phyloP scores from a whole-genome alignment of 371 early-diverging fungal species.

The Mortierella sp. region DNA sequence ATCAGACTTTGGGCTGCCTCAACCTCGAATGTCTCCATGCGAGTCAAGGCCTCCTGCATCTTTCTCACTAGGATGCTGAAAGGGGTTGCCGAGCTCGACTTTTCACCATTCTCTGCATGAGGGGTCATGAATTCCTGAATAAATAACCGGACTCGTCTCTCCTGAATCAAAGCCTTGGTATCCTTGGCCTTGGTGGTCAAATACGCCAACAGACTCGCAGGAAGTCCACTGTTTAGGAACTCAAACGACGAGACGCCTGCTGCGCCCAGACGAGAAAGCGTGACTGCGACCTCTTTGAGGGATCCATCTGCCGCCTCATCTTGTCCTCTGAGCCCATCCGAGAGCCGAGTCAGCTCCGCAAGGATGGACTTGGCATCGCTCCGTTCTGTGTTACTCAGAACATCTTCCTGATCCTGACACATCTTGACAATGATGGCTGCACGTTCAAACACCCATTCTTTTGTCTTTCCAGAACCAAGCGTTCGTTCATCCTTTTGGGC shows the following conservation, averaged over 20 bases:
- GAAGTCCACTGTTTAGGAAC: conserved; percentile 78
- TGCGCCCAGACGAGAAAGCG: conserved; percentile 49
- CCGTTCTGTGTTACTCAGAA: not conserved
- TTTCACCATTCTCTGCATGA: not conserved
- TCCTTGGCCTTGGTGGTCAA: conserved; percentile 52
- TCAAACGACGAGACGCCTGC: conserved; percentile 86
- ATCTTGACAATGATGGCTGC: conserved; percentile 25
- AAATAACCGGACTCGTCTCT: conserved; percentile 19
- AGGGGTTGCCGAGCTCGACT: conserved; percentile 13
- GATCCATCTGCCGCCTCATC: conserved; percentile 8
- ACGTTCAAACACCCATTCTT: conserved; percentile 45
- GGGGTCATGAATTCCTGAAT: conserved; percentile 31
- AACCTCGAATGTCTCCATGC: conserved; percentile 78
- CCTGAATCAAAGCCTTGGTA: conserved; percentile 24
- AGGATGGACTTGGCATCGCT: conserved; percentile 19
- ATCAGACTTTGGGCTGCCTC: conserved; percentile 55
- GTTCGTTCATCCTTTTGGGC: conserved; percentile 37
- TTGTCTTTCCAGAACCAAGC: conserved; percentile 38
- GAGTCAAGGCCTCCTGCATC: conserved; percentile 81
- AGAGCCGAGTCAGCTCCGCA: conserved; percentile 27
- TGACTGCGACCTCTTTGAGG: conserved; percentile 30
- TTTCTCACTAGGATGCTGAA: conserved; percentile 66
- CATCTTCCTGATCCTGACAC: conserved; percentile 5
- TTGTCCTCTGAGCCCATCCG: conserved; percentile 22
- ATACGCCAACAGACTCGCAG: conserved; percentile 65